Evolutionary conservation across 495 filamentous ascomycete genomes (phyloP).

Genomic region (Chaetomidium leptoderma): DNA sequence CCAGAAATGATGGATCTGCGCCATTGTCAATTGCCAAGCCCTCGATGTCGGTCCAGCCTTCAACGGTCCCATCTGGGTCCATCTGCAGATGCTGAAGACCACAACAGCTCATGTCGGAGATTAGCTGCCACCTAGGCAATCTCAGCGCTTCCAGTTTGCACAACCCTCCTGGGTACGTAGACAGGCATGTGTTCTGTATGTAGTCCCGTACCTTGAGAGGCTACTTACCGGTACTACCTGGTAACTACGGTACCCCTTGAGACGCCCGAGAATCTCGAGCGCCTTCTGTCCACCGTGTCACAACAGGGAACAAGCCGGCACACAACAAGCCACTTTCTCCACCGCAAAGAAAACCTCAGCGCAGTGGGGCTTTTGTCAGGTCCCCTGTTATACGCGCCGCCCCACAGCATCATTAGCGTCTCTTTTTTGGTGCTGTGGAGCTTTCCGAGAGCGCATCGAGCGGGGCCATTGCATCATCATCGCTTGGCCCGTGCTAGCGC

Average conservation of each 20-base stretch:
- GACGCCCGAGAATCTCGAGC: background rate
- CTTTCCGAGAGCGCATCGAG: background rate
- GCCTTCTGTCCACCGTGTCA: background rate
- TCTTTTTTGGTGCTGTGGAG: background rate
- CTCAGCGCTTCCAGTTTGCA: background rate
- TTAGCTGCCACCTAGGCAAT: background rate
- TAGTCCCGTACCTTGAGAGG: no score
- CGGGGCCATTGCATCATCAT: conserved; percentile 10
- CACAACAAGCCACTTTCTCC: no score
- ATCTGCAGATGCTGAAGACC: background rate
- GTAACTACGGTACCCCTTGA: no score
- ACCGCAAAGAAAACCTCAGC: background rate
- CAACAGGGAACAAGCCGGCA: no score
- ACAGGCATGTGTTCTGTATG: no score
- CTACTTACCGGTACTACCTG: no score
- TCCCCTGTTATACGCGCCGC: background rate
- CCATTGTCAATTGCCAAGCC: conserved; percentile 3
- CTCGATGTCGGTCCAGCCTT: background rate
- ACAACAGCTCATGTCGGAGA: background rate
- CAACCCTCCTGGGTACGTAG: background rate
- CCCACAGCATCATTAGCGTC: background rate
- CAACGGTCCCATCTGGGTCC: background rate
- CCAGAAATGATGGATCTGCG: background rate
- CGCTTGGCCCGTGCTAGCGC: no score
- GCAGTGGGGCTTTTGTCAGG: background rate